Evolutionary conservation across 306 rosid species (phyloP), one percentile per base, ranked within the genome.

Genomic region (cucumber (Cucumis sativus)): DNA sequence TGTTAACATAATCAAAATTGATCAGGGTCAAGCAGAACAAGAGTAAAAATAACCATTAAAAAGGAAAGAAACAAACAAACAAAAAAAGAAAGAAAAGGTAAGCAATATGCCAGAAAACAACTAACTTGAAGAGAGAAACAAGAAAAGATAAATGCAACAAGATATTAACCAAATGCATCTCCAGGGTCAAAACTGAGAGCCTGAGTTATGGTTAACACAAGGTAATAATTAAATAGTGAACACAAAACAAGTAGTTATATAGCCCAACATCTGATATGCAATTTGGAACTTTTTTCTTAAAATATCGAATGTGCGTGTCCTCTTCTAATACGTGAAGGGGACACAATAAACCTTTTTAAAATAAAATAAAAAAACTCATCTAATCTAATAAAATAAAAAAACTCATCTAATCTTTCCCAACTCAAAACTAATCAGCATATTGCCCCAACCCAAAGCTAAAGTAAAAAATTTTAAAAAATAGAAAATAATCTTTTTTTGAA

Each of bases 1-100:
- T 25, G 39, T 43, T 40, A 35, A 81, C 15, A 35, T 74, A 84
- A 79, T 77, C 37, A 51, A 18, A 58, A 77, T 43, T 43, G 14
- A 69, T 69, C 37, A 45, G 30, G 57, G 75, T 43, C 80, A 23
- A 23, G 57, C 33, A 63, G 28, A 51, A 64, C 73, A 45, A 41
- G 20, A 58, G 10, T 76, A n/a, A 23, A 76, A 76, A 49, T 18
- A 25, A 77, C 3, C 43, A 14, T 41, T 30, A 39, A 43, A 13
- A 30, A 7, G 9, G 47, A 41, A 41, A 41, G 0, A 6, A 11
- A 47, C 4, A 52, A 20, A 75, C 0, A 33, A 25, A 6, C 0
- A 17, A 61, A 15, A 25, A 6, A 35, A 64, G 1, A 0, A 25
- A 28, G 4, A 37, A 18, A 0, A 37, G 15, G 5, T n/a, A 1